Evolutionary conservation across 352 stramenopile species (phyloP).

Genomic region (Phytophthora foliorum): DNA sequence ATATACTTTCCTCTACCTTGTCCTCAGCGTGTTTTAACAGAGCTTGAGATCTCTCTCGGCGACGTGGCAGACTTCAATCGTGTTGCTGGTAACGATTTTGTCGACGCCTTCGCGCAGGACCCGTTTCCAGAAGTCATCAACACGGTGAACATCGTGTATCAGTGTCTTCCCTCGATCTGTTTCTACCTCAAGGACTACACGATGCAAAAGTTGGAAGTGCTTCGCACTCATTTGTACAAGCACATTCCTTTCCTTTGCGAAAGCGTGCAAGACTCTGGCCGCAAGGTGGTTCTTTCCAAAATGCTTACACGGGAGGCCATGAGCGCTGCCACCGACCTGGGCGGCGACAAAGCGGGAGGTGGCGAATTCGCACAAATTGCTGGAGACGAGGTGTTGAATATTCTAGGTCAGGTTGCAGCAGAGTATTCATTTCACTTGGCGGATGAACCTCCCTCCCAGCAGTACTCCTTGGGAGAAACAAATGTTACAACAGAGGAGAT

Average conservation of each 20-base stretch:
- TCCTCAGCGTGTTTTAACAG: constrained; percentile 46
- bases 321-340: constrained; percentile 33
- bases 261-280: constrained; percentile 12
- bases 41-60: constrained; percentile 53
- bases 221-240: constrained; percentile 45
- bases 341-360: constrained; percentile 20
- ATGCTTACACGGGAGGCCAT: constrained; percentile 37
- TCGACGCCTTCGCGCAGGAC: constrained; percentile 36
- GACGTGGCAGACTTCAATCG: constrained; percentile 48
- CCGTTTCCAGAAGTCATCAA: constrained; percentile 33
- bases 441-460: constrained; percentile 15
- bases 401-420: constrained; percentile 46
- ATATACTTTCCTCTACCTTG: neutral
- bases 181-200: constrained; percentile 54
- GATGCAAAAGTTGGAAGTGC: constrained; percentile 44
- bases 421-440: constrained; percentile 45
- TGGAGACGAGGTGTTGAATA: constrained; percentile 45
- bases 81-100: constrained; percentile 46
- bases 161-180: constrained; percentile 53
- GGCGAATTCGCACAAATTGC: constrained; percentile 30
- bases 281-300: constrained; percentile 36
- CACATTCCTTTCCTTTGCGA: constrained; percentile 54
- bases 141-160: constrained; percentile 39
- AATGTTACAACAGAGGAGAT: constrained; percentile 40
- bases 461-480: constrained; percentile 39